Percentiles rank a stretch among this genome's conserved stretches.
phyloP scores from a whole-genome alignment of 2,329 filamentous ascomycete species.

The Beauveria medogensis region DNA sequence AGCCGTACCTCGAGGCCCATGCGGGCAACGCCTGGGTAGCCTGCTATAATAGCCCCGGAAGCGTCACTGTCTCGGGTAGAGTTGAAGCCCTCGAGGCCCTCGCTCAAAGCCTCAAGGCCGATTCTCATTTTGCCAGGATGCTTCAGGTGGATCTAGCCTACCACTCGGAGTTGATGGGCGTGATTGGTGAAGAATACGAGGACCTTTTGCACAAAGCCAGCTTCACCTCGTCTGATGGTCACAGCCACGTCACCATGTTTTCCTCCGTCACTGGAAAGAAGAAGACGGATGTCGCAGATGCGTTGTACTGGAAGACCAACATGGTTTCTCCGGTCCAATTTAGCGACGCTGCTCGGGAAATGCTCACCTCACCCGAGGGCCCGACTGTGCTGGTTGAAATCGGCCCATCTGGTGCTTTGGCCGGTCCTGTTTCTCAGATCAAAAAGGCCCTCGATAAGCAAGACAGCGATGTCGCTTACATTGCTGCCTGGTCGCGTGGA shows the following conservation, averaged over 20 bases:
- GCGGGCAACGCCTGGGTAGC: conserved; percentile 1
- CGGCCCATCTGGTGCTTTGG: background rate
- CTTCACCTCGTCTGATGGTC: background rate
- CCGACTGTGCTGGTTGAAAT: background rate
- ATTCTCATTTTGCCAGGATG: conserved; percentile 30
- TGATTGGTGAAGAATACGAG: conserved; percentile 13
- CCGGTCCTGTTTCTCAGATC: conserved; percentile 6
- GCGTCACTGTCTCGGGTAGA: conserved; percentile 29
- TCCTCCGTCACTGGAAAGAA: conserved; percentile 2
- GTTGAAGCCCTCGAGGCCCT: conserved; percentile 29
- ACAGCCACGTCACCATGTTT: background rate
- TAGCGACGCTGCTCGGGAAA: conserved; percentile 4
- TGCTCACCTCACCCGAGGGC: conserved; percentile 1
- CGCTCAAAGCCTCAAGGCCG: conserved; percentile 26
- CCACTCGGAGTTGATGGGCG: conserved; percentile 37
- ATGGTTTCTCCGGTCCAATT: conserved; percentile 13
- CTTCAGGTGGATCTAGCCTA: conserved; percentile 38
- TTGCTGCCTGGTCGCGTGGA: background rate
- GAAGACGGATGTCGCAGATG: background rate
- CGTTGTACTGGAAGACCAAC: conserved; percentile 14
- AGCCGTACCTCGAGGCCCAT: background rate
- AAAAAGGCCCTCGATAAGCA: conserved; percentile 3
- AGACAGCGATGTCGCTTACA: background rate
- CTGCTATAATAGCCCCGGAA: conserved; percentile 38
- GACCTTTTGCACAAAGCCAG: background rate